phyloP scores from a whole-genome alignment of 768 basidiomycete species.

The Amanita exitialis region DNA sequence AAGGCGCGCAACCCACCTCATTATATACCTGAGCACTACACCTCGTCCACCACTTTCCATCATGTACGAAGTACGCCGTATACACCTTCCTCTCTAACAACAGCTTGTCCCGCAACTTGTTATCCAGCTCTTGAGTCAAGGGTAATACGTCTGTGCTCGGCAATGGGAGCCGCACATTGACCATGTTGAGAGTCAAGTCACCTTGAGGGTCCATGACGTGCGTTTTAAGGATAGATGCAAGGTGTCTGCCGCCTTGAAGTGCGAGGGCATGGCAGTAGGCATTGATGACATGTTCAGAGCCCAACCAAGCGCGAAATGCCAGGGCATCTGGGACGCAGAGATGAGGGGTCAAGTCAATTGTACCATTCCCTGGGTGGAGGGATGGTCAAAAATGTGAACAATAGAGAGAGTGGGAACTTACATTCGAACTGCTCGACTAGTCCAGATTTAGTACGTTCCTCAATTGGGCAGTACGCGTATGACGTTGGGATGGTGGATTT shows the following conservation, averaged over 20 bases:
- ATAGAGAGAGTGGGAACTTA: constrained; percentile 24
- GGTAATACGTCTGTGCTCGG: constrained; percentile 12
- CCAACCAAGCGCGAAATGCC: constrained; percentile 62
- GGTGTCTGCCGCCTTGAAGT: constrained; percentile 46
- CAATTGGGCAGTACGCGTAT: constrained; percentile 33
- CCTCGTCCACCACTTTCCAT: constrained; percentile 29
- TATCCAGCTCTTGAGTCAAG: constrained; percentile 11
- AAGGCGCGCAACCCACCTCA: constrained; percentile 16
- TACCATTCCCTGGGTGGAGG: constrained; percentile 47
- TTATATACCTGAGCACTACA: constrained; percentile 31
- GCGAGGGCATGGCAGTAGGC: constrained; percentile 65
- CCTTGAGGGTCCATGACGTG: constrained; percentile 43
- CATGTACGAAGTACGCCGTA: constrained; percentile 23
- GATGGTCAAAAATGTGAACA: not conserved
- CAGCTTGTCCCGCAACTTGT: constrained; percentile 18
- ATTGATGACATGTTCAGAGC: constrained; percentile 67
- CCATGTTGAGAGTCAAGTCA: constrained; percentile 61
- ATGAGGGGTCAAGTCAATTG: constrained; percentile 43
- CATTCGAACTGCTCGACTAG: constrained; percentile 37
- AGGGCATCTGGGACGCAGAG: constrained; percentile 53
- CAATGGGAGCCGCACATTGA: constrained; percentile 27
- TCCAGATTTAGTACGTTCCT: constrained; percentile 20
- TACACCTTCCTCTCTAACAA: constrained; percentile 20
- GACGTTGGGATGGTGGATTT: constrained; percentile 53
- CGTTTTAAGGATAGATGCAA: constrained; percentile 56